phyloP scores from a whole-genome alignment of 805 yeast species.

The Metschnikowia kunwiensis region DNA sequence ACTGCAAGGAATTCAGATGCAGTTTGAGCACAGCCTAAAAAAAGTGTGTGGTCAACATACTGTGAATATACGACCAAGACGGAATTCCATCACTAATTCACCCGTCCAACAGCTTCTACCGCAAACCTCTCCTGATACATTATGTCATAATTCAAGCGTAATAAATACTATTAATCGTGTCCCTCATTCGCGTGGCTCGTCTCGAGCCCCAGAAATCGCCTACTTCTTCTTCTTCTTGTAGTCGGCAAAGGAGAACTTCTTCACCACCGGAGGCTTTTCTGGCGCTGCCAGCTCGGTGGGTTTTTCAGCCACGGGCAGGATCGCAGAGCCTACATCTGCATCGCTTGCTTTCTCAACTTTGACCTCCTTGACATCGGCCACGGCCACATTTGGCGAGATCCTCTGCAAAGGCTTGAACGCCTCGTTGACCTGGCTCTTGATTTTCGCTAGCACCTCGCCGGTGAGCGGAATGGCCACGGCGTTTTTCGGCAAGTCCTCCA shows the following conservation, averaged over 20 bases:
- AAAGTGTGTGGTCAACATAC: too few relatives aligned
- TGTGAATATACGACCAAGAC: too few relatives aligned
- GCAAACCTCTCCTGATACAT: too few relatives aligned
- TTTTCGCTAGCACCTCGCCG: constrained; percentile 10
- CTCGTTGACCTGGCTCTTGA: constrained; percentile 17
- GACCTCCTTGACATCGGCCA: constrained; percentile 5
- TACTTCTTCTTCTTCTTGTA: constrained; percentile 57
- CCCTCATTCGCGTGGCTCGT: too few relatives aligned
- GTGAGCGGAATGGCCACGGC: constrained; percentile 16
- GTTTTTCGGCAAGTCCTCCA: constrained; percentile 4
- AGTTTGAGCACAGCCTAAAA: too few relatives aligned
- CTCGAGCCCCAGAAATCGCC: too few relatives aligned
- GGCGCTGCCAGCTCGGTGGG: constrained; percentile 2
- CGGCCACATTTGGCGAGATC: constrained; percentile 1
- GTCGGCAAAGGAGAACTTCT: constrained; percentile 72
- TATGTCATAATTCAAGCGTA: too few relatives aligned
- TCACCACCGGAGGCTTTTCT: constrained; percentile 25
- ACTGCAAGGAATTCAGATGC: too few relatives aligned
- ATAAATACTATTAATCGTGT: too few relatives aligned
- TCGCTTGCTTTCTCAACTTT: constrained; percentile 1
- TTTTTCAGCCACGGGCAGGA: constrained; percentile 8
- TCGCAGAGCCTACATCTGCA: not conserved
- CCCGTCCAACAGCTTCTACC: too few relatives aligned
- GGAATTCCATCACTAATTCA: too few relatives aligned
- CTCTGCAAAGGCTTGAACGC: constrained; percentile 24